phyloP scores from a whole-genome alignment of 495 filamentous ascomycete species.

The Sabuloglossum arenarium region DNA sequence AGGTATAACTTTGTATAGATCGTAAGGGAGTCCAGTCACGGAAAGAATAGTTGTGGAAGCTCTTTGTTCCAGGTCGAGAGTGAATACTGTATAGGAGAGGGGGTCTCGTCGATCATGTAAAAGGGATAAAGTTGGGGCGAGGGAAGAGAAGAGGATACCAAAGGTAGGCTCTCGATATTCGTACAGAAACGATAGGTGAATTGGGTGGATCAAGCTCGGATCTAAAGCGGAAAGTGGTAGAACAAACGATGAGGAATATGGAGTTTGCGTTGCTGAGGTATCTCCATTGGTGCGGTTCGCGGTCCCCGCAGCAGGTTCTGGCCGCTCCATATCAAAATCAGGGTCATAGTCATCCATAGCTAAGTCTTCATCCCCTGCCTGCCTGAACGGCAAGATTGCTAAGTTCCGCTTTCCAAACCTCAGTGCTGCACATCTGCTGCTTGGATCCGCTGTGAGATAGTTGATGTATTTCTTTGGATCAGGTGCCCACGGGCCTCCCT shows the following conservation, averaged over 20 bases:
- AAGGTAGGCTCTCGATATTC: conserved; percentile 97
- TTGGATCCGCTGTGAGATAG: conserved; percentile 71
- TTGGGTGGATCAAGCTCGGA: conserved; percentile 62
- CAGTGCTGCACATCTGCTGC: conserved; percentile 77
- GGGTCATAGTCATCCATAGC: conserved; percentile 78
- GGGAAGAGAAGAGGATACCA: conserved; percentile 66
- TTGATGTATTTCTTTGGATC: conserved; percentile 48
- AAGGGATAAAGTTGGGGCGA: conserved; percentile 48
- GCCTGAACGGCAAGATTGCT: conserved; percentile 83
- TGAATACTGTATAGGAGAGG: conserved; percentile 80
- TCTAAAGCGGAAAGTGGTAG: conserved; percentile 71
- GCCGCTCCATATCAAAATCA: conserved; percentile 38
- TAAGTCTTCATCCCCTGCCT: conserved; percentile 59
- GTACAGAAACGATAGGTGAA: conserved; percentile 82
- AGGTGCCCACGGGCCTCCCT: conserved; percentile 51
- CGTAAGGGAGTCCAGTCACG: conserved; percentile 66
- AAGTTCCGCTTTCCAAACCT: conserved; percentile 79
- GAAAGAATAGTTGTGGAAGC: conserved; percentile 87
- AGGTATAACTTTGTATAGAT: conserved; percentile 67
- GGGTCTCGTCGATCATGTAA: conserved; percentile 62
- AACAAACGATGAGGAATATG: conserved; percentile 81
- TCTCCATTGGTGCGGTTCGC: conserved; percentile 28
- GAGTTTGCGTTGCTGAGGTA: conserved; percentile 38
- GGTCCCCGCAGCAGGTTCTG: conserved; percentile 7
- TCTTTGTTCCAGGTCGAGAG: conserved; percentile 78